Evolutionary conservation across 192 early-diverging fungal species (phyloP), one percentile per base, ranked within the genome.

Genomic region (Podila verticillata): DNA sequence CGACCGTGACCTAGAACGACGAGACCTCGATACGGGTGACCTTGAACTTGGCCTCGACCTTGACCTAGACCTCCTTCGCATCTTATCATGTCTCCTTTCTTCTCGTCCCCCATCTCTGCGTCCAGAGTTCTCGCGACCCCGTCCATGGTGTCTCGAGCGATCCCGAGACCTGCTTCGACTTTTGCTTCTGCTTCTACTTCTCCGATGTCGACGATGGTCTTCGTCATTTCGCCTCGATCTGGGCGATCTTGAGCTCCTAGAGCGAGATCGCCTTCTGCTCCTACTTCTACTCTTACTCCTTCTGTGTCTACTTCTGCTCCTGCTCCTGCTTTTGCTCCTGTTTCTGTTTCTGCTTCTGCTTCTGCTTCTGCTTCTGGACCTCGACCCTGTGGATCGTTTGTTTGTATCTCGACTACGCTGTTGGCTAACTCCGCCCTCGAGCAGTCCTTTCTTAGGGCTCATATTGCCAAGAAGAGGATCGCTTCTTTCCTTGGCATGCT

Each of bases 271-370:
- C 10, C 58, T 60, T 30, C 30, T 24, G 13, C 30, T 24, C 26
- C 30, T 24, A 24, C 26, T 20, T 26, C 65, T 36, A 35, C 51
- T 66, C 29, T 31, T 61, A 34, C 56, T 59, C 12, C 68, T 57
- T 26, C 58, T 70, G 13, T 34, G 59, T 12, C 48, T 61, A 34
- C 56, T 59, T 20, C 68, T 57, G 39, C 58, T 70, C 30, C 57
- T 60, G 24, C 59, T 61, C 3, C 26, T 54, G 10, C 31, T 13
- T 31, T 17, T 56, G 3, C 49, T 30, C 7, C 48, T 60, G 4
- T 57, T 26, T 1, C 26, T 24, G 6, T 34, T 70, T 44, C 68
- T 61, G 10, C 60, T 57, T 29, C n/a, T 56, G 3, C 49, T 30
- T 15, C 48, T 60, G 4, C 57, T 26, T 1, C 26, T 24, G 6